Base-by-base conservation (phyloP, 768 basidiomycete genomes). In the Mycena vitilis region DNA sequence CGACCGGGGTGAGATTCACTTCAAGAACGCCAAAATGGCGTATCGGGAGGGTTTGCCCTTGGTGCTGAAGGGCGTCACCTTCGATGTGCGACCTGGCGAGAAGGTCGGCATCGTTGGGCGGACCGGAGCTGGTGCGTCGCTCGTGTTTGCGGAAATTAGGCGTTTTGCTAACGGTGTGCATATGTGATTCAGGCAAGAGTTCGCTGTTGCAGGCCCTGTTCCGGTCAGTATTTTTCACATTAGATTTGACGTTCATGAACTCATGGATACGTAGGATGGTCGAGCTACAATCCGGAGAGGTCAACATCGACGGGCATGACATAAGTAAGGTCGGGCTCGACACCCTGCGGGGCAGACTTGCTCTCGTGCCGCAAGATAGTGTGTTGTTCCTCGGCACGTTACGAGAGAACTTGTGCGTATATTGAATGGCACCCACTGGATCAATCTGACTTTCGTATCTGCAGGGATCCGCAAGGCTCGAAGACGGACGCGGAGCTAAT, bases 291-390 rank as follows among this genome's bases (percentile, higher is more conserved):
- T 75, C 78, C 0, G 93, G 94, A 0, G 75, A 74, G 23, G 89
- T 95, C 63, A 77, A 81, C 45, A 87, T 91, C 53, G 89, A 91
- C 69, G 87, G 86, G 3, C 74, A 77, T 36, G 83, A 92, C 71
- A 88, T 86, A 67, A 77, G 76, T 23, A 75, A 80, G 16, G 80
- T 92, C 30, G 89, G 89, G 0, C 80, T 93, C 10, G 84, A 87
- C 65, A 82, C 74, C 18, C 80, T 91, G 1, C 83, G 90, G 6
- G 77, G 78, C 25, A 81, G 85, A 20, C 76, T 93, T 4, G 87
- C 90, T 5, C 83, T 93, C 47, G 91, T 94, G 15, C 92, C 91
- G 0, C 92, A 92, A 76, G 88, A 90, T 52, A 81, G 80, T 20
- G 82, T 85, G 20, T 75, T 89, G n/a, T 90, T 88, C 75, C 69